A percentile compares a stretch with the other conserved stretches of the same genome.
phyloP scores from a whole-genome alignment of 768 basidiomycete species.

The Coprinopsis strossmayeri region DNA sequence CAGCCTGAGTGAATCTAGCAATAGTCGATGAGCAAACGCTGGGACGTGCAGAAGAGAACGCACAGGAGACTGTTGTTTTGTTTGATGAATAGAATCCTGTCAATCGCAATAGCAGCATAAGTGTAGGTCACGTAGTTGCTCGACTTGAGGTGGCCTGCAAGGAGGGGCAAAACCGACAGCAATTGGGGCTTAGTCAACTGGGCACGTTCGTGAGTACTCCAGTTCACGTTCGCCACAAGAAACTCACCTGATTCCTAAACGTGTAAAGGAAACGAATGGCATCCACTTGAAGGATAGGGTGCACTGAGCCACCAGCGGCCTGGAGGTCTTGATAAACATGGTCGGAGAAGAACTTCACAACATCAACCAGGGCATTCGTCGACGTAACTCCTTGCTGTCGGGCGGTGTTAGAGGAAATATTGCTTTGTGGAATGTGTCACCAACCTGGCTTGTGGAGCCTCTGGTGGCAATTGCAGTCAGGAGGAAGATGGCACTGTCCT shows the following conservation, averaged over 20 bases:
- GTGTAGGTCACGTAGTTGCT: slow-evolving; percentile 90
- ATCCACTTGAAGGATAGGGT: slow-evolving; percentile 92
- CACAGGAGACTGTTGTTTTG: slow-evolving; percentile 70
- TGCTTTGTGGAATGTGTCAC: slow-evolving; percentile 16
- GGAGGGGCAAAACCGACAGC: slow-evolving; percentile 80
- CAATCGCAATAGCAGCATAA: slow-evolving; percentile 97
- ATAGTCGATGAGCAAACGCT: slow-evolving; percentile 4
- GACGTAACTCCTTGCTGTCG: slow-evolving; percentile 86
- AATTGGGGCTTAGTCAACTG: slow-evolving; percentile 93
- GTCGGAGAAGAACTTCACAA: slow-evolving; percentile 93
- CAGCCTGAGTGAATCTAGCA: slow-evolving; percentile 76
- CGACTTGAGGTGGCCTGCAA: slow-evolving; percentile 76
- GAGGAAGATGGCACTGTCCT: slow-evolving; percentile 90
- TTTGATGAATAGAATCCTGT: slow-evolving; percentile 88
- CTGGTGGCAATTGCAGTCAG: slow-evolving; percentile 90
- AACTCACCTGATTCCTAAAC: slow-evolving; percentile 86
- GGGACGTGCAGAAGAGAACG: slow-evolving; percentile 20
- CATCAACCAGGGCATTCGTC: slow-evolving; percentile 85
- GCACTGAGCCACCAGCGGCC: slow-evolving; percentile 57
- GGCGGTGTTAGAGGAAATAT: slow-evolving; percentile 5
- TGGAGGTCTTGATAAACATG: slow-evolving; percentile 85
- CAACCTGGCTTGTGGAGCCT: slow-evolving; percentile 78
- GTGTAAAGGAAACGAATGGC: slow-evolving; percentile 93
- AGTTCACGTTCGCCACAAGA: not conserved
- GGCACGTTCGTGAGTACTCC: not conserved